These are phyloP conservation scores for Talaromyces liani DNA, from an alignment of 495 filamentous ascomycete species.

Conservation along the genomic window DNA sequence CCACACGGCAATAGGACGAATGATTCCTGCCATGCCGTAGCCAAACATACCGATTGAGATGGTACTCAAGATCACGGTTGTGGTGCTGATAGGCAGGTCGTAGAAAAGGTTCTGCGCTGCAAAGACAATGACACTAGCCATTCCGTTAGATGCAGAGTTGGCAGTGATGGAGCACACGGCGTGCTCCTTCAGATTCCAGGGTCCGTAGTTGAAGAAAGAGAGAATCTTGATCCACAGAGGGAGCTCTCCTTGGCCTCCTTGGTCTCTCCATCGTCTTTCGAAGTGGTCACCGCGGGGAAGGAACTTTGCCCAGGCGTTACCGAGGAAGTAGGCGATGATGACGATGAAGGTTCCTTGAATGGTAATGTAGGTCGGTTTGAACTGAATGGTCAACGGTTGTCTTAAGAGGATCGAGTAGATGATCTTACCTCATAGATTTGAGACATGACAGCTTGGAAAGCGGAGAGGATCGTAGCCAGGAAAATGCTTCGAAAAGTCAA, in stretches of 20 bases:
- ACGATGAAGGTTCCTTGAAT: constrained; percentile 30
- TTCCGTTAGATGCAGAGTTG: constrained; percentile 19
- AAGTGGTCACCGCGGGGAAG: constrained; percentile 32
- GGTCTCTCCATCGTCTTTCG: constrained; percentile 20
- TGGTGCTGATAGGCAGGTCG: constrained; percentile 16
- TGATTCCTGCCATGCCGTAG: constrained; percentile 45
- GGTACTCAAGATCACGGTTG: constrained; percentile 21
- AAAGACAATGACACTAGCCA: constrained; percentile 13
- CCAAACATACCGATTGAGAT: constrained; percentile 39
- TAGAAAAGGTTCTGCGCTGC: constrained; percentile 29
- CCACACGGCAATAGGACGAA: constrained; percentile 46
- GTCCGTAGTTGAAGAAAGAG: constrained; percentile 23
- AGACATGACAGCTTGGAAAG: constrained; percentile 41
- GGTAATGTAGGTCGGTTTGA: constrained; percentile 23
- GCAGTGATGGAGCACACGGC: constrained; percentile 24
- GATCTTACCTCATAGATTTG: constrained; percentile 30
- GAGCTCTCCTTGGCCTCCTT: constrained; percentile 17
- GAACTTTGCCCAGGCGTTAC: constrained; percentile 32
- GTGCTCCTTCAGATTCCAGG: constrained; percentile 27
- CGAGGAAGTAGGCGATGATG: constrained; percentile 34
- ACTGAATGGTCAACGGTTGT: constrained; percentile 11
- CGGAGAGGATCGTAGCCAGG: constrained; percentile 34
- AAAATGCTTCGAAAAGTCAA: constrained; percentile 40
- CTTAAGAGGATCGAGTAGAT: too few species aligned
- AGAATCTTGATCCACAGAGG: constrained; percentile 15